phyloP scores from a whole-genome alignment of 176 grass and related monocot genomes.

The Zoysia pacifica region DNA sequence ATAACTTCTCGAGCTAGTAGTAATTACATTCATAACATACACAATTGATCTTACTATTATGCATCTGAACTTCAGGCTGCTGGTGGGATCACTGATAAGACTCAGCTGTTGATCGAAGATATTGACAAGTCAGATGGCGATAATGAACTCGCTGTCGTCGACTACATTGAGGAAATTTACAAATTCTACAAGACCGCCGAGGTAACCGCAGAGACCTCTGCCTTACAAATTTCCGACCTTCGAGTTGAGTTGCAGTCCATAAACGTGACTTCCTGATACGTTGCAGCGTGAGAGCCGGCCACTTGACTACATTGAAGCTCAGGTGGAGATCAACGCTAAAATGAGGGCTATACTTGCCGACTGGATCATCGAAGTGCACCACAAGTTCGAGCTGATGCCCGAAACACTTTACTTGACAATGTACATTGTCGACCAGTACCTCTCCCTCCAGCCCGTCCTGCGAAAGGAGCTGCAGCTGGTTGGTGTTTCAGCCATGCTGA shows the following conservation, averaged over 20 bases:
- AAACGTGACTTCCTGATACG: slow-evolving; percentile 27
- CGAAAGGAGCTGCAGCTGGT: slow-evolving; percentile 91
- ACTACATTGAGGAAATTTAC: slow-evolving; percentile 90
- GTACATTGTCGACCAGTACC: slow-evolving; percentile 74
- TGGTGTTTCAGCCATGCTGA: slow-evolving; percentile 77
- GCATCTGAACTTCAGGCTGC: slow-evolving; percentile 48
- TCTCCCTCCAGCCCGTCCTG: slow-evolving; percentile 59
- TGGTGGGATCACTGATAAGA: slow-evolving; percentile 54
- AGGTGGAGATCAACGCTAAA: slow-evolving; percentile 82
- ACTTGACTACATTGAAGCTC: slow-evolving; percentile 76
- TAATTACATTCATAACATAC: neutral
- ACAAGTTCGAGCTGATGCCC: slow-evolving; percentile 88
- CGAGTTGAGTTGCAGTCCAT: neutral
- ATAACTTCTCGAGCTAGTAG: neutral
- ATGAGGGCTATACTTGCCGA: slow-evolving; percentile 89
- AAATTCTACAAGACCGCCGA: slow-evolving; percentile 75
- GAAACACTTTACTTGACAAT: slow-evolving; percentile 83
- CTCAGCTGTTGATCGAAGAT: slow-evolving; percentile 48
- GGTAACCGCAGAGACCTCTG: slow-evolving; percentile 39
- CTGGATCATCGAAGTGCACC: slow-evolving; percentile 96
- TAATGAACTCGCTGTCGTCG: slow-evolving; percentile 74
- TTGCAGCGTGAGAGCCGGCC: slow-evolving; percentile 56
- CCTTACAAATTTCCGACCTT: neutral
- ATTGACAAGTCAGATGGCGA: slow-evolving; percentile 69
- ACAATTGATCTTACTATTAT: slow-evolving; percentile 9